Evolutionary conservation across 2,329 filamentous ascomycete species (phyloP).

Genomic region (Fusarium musae): DNA sequence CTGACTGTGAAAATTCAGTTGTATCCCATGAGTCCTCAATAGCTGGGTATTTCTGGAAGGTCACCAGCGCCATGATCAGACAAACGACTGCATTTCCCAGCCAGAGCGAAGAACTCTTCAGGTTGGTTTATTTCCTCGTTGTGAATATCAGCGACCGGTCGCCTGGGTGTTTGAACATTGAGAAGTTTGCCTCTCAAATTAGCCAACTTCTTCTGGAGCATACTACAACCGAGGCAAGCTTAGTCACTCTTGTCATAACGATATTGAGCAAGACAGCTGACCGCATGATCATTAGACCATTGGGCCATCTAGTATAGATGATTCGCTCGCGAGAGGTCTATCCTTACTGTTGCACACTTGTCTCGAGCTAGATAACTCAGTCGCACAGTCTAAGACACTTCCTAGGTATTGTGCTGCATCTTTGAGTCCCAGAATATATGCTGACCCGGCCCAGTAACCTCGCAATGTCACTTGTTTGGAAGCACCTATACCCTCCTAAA

Average conservation of each 20-base stretch:
- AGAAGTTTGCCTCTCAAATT: constrained; percentile 44
- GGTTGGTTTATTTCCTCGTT: constrained; percentile 55
- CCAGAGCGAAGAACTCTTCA: constrained; percentile 60
- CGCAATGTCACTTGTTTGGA: constrained; percentile 64
- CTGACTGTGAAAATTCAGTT: not conserved
- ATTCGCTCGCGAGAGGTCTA: constrained; percentile 47
- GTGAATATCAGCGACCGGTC: constrained; percentile 45
- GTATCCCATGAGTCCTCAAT: constrained; percentile 20
- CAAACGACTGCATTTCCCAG: constrained; percentile 45
- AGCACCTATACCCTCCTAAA: constrained; percentile 73
- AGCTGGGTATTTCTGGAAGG: constrained; percentile 46
- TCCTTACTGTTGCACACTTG: constrained; percentile 47
- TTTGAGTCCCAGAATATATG: not conserved
- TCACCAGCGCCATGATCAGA: constrained; percentile 50
- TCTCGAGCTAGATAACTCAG: constrained; percentile 44
- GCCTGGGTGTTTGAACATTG: constrained; percentile 47
- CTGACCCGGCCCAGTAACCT: constrained; percentile 41
- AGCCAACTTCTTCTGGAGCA: constrained; percentile 53
- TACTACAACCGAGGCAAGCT: constrained; percentile 53
- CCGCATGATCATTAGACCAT: constrained; percentile 38
- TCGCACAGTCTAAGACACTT: constrained; percentile 38
- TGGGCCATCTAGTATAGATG: constrained; percentile 42
- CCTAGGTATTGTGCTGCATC: constrained; percentile 40
- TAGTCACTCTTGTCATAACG: not conserved
- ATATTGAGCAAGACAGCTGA: constrained; percentile 3